phyloP scores from a whole-genome alignment of 2,329 filamentous ascomycete genomes.

The Colletotrichum higginsianum region DNA sequence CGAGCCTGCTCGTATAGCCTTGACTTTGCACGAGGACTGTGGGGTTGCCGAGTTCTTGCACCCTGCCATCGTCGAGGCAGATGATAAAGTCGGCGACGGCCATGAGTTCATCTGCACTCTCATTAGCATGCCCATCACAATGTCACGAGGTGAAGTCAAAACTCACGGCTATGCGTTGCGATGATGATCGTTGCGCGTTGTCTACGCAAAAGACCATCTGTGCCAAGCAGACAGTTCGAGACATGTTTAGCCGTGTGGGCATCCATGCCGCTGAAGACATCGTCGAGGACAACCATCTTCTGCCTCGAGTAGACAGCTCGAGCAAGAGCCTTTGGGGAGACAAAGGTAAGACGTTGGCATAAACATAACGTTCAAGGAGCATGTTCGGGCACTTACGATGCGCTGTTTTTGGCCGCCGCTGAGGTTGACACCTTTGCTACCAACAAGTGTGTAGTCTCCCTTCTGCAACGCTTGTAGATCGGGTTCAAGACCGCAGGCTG shows the following conservation, averaged over 20 bases:
- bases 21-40: not conserved
- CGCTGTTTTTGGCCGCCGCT: slow-evolving; percentile 36
- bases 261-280: slow-evolving; percentile 35
- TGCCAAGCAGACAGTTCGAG: slow-evolving; percentile 6
- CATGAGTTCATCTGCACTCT: slow-evolving; percentile 24
- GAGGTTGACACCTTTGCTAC: slow-evolving; percentile 26
- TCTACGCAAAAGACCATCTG: slow-evolving; percentile 4
- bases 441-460: slow-evolving; percentile 10
- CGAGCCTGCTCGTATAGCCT: slow-evolving; percentile 15
- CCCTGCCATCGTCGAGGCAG: slow-evolving; percentile 7
- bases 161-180: slow-evolving; percentile 33
- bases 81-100: slow-evolving; percentile 14
- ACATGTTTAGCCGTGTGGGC: slow-evolving; percentile 16
- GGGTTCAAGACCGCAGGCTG: slow-evolving; percentile 18
- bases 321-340: slow-evolving; percentile 9
- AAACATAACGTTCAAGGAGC: not conserved
- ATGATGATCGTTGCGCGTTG: not conserved
- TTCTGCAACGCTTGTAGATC: slow-evolving; percentile 13
- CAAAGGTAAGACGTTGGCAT: not conserved
- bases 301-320: slow-evolving; percentile 22
- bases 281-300: slow-evolving; percentile 26
- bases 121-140: not conserved
- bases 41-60: slow-evolving; percentile 15
- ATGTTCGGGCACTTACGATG: slow-evolving; percentile 14
- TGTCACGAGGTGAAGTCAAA: not conserved